phyloP scores from a whole-genome alignment of 2,329 filamentous ascomycete species.

The Trichoderma breve region DNA sequence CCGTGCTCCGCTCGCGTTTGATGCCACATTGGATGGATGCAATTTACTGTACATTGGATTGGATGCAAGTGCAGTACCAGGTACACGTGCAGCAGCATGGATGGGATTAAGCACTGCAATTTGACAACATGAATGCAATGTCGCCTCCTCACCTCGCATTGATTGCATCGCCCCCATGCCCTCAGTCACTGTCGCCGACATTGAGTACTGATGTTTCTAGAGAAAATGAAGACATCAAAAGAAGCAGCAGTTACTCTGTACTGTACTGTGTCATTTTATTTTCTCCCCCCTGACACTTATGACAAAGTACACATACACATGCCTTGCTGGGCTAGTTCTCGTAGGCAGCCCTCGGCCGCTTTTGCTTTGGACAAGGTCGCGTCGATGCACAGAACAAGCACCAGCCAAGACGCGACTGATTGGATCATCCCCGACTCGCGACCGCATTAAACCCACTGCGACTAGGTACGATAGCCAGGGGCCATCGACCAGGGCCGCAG shows the following conservation, averaged over 20 bases:
- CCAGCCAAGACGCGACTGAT: slow-evolving; percentile 25
- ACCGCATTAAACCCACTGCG: slow-evolving; percentile 7
- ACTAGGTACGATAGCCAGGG: slow-evolving; percentile 18
- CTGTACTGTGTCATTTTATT: neutral
- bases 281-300: neutral
- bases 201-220: neutral
- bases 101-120: neutral
- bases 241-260: neutral
- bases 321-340: slow-evolving; percentile 22
- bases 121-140: neutral
- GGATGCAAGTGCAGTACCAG: neutral
- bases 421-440: slow-evolving; percentile 26
- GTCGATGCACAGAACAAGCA: slow-evolving; percentile 28
- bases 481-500: slow-evolving; percentile 14
- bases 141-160: neutral
- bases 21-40: neutral
- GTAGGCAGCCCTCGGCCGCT: slow-evolving; percentile 21
- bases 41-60: neutral
- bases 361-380: slow-evolving; percentile 25
- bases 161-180: neutral
- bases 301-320: slow-evolving; percentile 24
- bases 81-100: neutral
- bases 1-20: neutral
- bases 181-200: neutral
- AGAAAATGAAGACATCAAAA: neutral